phyloP scores from a whole-genome alignment of 2,329 filamentous ascomycete species.

The Pyricularia grisea region DNA sequence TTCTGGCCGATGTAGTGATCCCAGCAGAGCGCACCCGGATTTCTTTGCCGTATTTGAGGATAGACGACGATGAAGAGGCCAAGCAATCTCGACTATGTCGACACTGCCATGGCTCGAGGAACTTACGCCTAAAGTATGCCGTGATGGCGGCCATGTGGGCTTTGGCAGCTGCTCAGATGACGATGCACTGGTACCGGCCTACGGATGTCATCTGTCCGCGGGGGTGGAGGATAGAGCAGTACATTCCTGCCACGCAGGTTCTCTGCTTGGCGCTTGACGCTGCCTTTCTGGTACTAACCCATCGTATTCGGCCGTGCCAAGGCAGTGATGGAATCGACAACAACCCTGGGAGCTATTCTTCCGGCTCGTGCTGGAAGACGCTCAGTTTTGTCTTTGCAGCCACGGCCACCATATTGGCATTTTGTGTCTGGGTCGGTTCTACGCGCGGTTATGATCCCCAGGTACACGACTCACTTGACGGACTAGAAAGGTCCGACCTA shows the following conservation, averaged over 20 bases:
- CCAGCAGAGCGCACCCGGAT: background rate
- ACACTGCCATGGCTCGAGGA: background rate
- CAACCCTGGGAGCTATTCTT: background rate
- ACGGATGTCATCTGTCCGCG: background rate
- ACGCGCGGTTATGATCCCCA: background rate
- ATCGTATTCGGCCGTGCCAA: background rate
- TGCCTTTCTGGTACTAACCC: background rate
- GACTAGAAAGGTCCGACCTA: background rate
- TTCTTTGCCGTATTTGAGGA: background rate
- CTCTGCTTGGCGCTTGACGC: conserved; percentile 2
- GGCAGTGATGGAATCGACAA: background rate
- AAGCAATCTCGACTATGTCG: background rate
- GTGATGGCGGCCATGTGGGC: background rate
- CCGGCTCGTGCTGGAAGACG: background rate
- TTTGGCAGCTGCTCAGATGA: background rate
- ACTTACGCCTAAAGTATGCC: background rate
- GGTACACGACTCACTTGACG: background rate
- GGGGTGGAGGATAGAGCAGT: background rate
- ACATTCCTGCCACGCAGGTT: background rate
- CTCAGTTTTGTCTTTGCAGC: background rate
- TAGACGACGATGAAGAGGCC: background rate
- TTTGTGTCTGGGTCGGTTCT: background rate
- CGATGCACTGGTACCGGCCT: background rate
- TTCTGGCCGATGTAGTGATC: background rate
- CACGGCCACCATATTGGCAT: background rate